Percentiles rank a stretch among this genome's conserved stretches.
phyloP scores from a whole-genome alignment of 2,329 filamentous ascomycete species.

The Reticulascus tulasneorum region DNA sequence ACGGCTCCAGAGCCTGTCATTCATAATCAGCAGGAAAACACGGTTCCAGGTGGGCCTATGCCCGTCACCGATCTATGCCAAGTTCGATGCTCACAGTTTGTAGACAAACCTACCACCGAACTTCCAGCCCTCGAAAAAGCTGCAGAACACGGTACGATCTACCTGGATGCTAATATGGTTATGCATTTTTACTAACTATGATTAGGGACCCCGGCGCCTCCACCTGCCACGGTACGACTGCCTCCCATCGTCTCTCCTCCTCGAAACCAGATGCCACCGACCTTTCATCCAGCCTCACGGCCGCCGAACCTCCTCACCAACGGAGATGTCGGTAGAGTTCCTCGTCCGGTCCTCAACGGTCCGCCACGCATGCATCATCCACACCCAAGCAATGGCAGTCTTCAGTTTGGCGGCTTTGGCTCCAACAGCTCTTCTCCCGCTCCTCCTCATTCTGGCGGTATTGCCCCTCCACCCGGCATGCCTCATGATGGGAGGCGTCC shows the following conservation, averaged over 20 bases:
- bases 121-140: too few species aligned
- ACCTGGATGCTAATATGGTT: too few species aligned
- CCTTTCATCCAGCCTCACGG: constrained; percentile 17
- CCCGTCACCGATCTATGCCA: too few species aligned
- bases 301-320: constrained; percentile 25
- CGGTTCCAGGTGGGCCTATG: too few species aligned
- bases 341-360: constrained; percentile 29
- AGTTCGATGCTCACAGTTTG: too few species aligned
- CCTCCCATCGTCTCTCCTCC: constrained; percentile 27
- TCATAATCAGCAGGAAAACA: too few species aligned
- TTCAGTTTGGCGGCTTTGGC: constrained; percentile 53
- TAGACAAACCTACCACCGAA: too few species aligned
- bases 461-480: constrained; percentile 46
- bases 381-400: constrained; percentile 50
- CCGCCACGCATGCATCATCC: constrained; percentile 42
- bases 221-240: constrained; percentile 17
- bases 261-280: constrained; percentile 35
- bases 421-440: constrained; percentile 57
- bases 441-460: constrained; percentile 42
- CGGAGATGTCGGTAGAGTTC: constrained; percentile 26
- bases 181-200: too few species aligned
- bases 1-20: too few species aligned
- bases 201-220: too few species aligned
- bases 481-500: constrained; percentile 26
- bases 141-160: too few species aligned